Evolutionary conservation across 2,329 filamentous ascomycete species (phyloP), one percentile per base, ranked within the genome.

Genomic region (Colletotrichum sp.): DNA sequence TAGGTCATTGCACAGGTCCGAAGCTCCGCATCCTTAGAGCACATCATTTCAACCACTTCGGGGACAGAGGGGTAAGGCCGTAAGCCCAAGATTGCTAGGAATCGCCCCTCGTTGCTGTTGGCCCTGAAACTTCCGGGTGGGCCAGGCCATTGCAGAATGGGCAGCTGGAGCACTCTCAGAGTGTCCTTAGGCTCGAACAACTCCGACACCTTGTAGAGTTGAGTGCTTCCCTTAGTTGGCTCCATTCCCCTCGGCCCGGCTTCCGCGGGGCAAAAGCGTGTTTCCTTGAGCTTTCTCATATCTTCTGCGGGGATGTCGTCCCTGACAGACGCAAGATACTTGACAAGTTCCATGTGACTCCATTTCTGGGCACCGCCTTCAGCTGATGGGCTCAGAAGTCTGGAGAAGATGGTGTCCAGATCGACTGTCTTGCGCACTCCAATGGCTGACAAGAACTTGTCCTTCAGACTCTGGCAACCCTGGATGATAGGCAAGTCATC

Each of bases 341-440:
- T 96, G 84, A 99, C 96, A 30, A 99, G 88, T 82, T 99, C 96
- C 77, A 98, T 93, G 82, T 99, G 96, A 74, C 95, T 98, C 95
- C 95, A 98, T 83, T 93, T 93, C 76, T 89, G 90, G 30, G 90
- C 89, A n/a, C 88, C 87, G 12, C 83, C 84, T 16, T 89, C 86
- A 1, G 87, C 81, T 0, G 92, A 88, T 18, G 90, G 89, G 68
- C 90, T 93, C 79, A 98, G 90, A 59, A 99, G 89, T 60, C 96
- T 91, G 28, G 95, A 94, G 81, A 99, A 99, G 34, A 99, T 98
- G 34, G 98, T 96, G 36, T 95, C 95, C 3, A 99, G 88, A 79
- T 99, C 97, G 24, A 99, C 93, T 0, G 97, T 99, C 86, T 99
- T 99, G 75, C 97, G 93, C 30, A 99, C 96, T 5, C 97, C 96